Conservation (phyloP, 495 filamentous ascomycete genomes). For the Aspergillus incahuasiensis region DNA sequence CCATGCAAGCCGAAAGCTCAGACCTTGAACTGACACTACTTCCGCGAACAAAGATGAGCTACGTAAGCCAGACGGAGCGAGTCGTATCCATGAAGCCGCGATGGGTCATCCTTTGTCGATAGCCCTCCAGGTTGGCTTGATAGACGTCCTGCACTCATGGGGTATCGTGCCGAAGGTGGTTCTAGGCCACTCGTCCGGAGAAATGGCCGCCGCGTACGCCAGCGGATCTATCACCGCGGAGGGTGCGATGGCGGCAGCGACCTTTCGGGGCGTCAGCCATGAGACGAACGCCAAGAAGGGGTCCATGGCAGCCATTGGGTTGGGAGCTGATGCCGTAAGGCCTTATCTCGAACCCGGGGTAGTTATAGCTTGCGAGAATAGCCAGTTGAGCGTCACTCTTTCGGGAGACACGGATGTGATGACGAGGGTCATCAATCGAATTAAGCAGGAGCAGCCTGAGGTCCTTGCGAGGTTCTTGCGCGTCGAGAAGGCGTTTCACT, state of each 20-base stretch:
- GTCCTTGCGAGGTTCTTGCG: conserved; percentile 23
- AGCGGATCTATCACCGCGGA: conserved; percentile 22
- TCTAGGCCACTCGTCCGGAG: conserved; percentile 39
- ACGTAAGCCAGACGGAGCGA: conserved; percentile 33
- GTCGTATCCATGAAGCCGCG: conserved; percentile 24
- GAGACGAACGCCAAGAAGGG: conserved; percentile 1
- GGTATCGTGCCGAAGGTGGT: conserved; percentile 42
- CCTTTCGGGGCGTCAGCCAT: conserved; percentile 26
- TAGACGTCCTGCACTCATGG: conserved; percentile 37
- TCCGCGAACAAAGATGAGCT: too few species aligned
- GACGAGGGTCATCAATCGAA: too few species aligned
- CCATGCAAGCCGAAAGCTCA: too few species aligned
- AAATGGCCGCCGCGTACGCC: conserved; percentile 41
- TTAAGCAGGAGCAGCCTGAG: too few species aligned
- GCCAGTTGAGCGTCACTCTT: conserved; percentile 29
- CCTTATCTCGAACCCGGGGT: conserved; percentile 13
- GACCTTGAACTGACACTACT: too few species aligned
- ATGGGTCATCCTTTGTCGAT: conserved; percentile 41
- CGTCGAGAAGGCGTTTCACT: conserved; percentile 37
- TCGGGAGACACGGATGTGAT: conserved; percentile 31
- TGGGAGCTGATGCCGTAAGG: conserved; percentile 19
- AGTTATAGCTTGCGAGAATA: conserved; percentile 27
- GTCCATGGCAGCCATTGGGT: conserved; percentile 46
- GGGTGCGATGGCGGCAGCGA: conserved; percentile 48
- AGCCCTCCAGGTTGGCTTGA: conserved; percentile 29